phyloP scores from a whole-genome alignment of 1,284 basidiomycete genomes.

The Vanrija pseudolonga region DNA sequence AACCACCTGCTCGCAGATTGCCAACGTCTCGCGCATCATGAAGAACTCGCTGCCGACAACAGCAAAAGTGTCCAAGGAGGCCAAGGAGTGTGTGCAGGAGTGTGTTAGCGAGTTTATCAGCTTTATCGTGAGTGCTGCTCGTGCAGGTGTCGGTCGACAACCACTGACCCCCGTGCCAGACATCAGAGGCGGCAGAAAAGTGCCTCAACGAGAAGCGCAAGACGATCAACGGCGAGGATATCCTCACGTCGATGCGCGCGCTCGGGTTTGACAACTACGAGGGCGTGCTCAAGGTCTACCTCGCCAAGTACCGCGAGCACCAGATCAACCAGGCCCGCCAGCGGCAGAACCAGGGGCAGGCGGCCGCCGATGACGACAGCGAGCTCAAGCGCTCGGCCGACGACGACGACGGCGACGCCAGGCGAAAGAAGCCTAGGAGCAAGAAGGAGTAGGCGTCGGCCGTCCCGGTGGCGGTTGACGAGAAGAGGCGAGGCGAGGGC shows the following conservation, averaged over 20 bases:
- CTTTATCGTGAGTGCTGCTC: conserved; percentile 62
- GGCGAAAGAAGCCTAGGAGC: conserved; percentile 16
- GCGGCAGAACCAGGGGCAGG: conserved; percentile 11
- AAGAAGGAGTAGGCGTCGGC: neutral
- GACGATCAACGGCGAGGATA: conserved; percentile 86
- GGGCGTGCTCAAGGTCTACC: conserved; percentile 87
- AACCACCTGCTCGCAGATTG: conserved; percentile 70
- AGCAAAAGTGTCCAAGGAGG: conserved; percentile 95
- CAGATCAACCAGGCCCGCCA: conserved; percentile 27
- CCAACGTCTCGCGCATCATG: conserved; percentile 94
- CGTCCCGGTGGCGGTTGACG: neutral
- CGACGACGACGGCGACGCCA: conserved; percentile 11
- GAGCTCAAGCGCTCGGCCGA: conserved; percentile 21
- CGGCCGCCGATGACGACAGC: conserved; percentile 13
- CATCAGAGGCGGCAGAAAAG: conserved; percentile 70
- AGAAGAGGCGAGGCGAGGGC: no score
- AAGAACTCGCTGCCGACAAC: conserved; percentile 79
- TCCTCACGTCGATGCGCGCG: conserved; percentile 81
- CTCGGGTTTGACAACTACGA: conserved; percentile 92
- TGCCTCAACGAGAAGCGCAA: conserved; percentile 95
- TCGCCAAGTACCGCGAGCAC: conserved; percentile 58
- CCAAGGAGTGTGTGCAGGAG: conserved; percentile 94
- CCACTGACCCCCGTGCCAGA: conserved; percentile 22
- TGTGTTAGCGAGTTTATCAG: conserved; percentile 94
- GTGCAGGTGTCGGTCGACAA: neutral